Percentiles rank a stretch among this genome's conserved stretches.
Evolutionary conservation across 1,139 yeast species (phyloP).

Genomic region (Geotrichum restrictum): DNA sequence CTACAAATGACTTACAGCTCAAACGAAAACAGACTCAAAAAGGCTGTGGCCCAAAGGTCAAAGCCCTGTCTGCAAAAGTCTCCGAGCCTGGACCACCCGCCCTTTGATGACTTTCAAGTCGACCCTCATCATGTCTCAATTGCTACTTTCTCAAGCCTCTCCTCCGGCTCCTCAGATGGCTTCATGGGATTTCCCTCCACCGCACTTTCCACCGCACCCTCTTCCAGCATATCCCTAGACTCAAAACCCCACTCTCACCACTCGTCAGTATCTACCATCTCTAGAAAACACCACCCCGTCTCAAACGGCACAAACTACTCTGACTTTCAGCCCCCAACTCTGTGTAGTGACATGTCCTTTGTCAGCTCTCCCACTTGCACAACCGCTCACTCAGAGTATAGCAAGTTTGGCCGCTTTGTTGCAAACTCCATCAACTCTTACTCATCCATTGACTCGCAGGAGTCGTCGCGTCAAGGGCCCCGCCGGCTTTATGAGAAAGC

Average conservation of each 20-base stretch:
- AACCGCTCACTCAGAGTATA: constrained; percentile 2
- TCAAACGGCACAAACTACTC: constrained; percentile 3
- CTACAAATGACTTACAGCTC: not conserved
- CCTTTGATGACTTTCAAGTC: not conserved
- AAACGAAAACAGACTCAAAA: constrained; percentile 7
- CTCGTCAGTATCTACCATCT: not conserved
- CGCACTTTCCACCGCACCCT: not conserved
- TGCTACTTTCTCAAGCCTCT: not conserved
- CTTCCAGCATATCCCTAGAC: not conserved
- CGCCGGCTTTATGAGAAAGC: constrained; percentile 2
- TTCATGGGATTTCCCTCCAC: not conserved
- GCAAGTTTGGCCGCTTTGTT: constrained; percentile 4
- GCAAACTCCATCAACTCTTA: constrained; percentile 9
- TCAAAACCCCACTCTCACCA: not conserved
- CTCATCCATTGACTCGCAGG: constrained; percentile 9
- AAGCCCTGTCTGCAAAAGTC: not conserved
- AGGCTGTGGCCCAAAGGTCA: constrained; percentile 7
- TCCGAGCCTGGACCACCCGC: not conserved
- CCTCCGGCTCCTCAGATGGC: not conserved
- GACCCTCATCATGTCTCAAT: constrained; percentile 5
- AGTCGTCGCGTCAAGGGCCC: not conserved
- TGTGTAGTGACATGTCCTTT: constrained; percentile 6
- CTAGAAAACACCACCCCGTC: not conserved
- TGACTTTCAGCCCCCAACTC: constrained; percentile 1
- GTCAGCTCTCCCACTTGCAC: constrained; percentile 4